Percentiles rank a stretch among this genome's conserved stretches.
These are phyloP conservation scores for Chalciporus sphaerocephalus DNA, from an alignment of 768 basidiomycete species.

Conservation along the genomic window DNA sequence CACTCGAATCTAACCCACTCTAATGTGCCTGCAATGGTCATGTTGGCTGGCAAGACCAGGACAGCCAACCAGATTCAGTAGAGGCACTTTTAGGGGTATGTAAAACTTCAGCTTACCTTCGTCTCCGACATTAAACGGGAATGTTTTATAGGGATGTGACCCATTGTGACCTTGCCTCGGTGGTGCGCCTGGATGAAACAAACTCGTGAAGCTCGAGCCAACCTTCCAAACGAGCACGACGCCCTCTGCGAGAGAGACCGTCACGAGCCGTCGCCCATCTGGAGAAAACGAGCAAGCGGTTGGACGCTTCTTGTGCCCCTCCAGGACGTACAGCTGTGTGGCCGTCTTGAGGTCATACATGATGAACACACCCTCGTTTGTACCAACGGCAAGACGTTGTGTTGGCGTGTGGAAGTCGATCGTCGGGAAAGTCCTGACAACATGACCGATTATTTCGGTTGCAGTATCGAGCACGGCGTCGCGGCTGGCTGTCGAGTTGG, in stretches of 20 bases:
- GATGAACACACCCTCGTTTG: conserved; percentile 87
- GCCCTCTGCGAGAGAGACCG: conserved; percentile 80
- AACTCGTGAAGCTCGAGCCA: conserved; percentile 80
- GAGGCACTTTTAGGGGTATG: background rate
- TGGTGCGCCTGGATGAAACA: conserved; percentile 88
- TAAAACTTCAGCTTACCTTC: conserved; percentile 53
- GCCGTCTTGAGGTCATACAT: conserved; percentile 98
- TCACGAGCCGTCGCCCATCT: conserved; percentile 86
- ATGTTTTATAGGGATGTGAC: conserved; percentile 82
- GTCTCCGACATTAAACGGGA: conserved; percentile 79
- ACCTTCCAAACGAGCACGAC: conserved; percentile 94
- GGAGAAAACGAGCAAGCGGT: conserved; percentile 89
- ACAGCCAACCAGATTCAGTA: background rate
- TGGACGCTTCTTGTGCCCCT: conserved; percentile 79
- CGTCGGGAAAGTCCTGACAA: conserved; percentile 90
- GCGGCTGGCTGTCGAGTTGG: conserved; percentile 68
- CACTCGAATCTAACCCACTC: conserved; percentile 80
- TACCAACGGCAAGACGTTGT: conserved; percentile 90
- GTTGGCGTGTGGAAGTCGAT: conserved; percentile 89
- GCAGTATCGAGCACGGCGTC: conserved; percentile 89
- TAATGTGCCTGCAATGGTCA: conserved; percentile 60
- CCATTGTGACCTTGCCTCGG: conserved; percentile 84
- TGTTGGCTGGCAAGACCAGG: conserved; percentile 37
- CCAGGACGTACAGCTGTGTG: conserved; percentile 89
- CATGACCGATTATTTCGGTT: conserved; percentile 89